phyloP scores from a whole-genome alignment of 2,329 filamentous ascomycete species.

The Neofusicoccum laricinum region DNA sequence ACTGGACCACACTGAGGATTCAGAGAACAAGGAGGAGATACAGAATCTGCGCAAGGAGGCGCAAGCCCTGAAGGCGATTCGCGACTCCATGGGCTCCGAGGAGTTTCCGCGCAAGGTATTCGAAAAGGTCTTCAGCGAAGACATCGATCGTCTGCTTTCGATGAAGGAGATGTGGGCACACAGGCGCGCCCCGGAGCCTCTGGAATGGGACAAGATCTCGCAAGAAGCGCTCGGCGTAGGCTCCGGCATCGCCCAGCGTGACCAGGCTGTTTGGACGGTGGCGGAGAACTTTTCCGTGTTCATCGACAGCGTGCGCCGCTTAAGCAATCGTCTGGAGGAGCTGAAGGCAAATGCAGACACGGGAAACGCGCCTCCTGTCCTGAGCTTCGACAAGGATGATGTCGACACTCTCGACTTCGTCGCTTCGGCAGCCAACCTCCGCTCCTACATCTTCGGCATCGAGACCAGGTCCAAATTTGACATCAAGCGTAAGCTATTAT shows the following conservation, averaged over 20 bases:
- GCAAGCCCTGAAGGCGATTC: slow-evolving; percentile 77
- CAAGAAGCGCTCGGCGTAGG: slow-evolving; percentile 52
- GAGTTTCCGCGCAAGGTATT: slow-evolving; percentile 80
- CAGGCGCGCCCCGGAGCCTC: slow-evolving; percentile 67
- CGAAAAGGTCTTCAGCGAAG: slow-evolving; percentile 85
- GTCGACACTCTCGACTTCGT: slow-evolving; percentile 94
- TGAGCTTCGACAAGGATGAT: slow-evolving; percentile 96
- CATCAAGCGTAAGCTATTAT: slow-evolving; percentile 64
- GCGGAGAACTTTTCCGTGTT: slow-evolving; percentile 85
- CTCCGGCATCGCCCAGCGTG: slow-evolving; percentile 57
- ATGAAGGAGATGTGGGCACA: slow-evolving; percentile 98
- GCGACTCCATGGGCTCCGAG: slow-evolving; percentile 72
- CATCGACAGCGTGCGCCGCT: slow-evolving; percentile 73
- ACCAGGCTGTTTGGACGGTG: slow-evolving; percentile 76
- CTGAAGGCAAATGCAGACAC: slow-evolving; percentile 57
- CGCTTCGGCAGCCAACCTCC: slow-evolving; percentile 81
- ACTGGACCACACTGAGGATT: slow-evolving; percentile 75
- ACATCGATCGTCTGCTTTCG: slow-evolving; percentile 75
- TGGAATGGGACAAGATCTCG: slow-evolving; percentile 65
- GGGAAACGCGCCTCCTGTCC: slow-evolving; percentile 52
- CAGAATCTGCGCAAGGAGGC: slow-evolving; percentile 82
- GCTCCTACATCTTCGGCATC: slow-evolving; percentile 86
- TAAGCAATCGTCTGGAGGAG: slow-evolving; percentile 70
- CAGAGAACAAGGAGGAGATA: slow-evolving; percentile 84
- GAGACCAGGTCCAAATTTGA: slow-evolving; percentile 88